Conservation (phyloP, 257 asterid species). For the Solanum ossicruentum region DNA sequence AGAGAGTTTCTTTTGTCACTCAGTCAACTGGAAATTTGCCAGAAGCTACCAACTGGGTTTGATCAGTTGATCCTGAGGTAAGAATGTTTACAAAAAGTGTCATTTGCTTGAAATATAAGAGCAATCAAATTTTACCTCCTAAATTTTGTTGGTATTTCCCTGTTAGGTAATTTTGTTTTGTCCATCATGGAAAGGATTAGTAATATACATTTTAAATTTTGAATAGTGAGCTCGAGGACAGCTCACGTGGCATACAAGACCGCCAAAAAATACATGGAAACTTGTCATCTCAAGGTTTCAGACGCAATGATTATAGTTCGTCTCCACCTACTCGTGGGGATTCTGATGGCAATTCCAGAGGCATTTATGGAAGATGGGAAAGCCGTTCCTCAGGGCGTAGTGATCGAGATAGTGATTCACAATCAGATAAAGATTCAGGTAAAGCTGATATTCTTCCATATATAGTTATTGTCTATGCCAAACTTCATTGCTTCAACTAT, state of each 20-base stretch:
- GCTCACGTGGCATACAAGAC: conserved; percentile 37
- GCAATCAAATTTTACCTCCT: not conserved
- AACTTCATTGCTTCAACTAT: not conserved
- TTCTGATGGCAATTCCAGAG: conserved; percentile 29
- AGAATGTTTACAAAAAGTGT: not conserved
- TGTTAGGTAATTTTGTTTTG: not conserved
- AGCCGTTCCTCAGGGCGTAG: conserved; percentile 52
- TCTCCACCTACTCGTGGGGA: conserved; percentile 80
- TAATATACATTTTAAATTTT: not conserved
- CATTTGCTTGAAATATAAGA: not conserved
- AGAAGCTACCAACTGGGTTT: conserved; percentile 61
- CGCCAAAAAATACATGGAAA: conserved; percentile 43
- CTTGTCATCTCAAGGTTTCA: conserved; percentile 37
- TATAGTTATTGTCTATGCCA: not conserved
- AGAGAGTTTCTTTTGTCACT: conserved; percentile 64
- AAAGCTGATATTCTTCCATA: conserved; percentile 1
- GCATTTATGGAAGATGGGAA: conserved; percentile 66
- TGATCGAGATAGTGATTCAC: conserved; percentile 72
- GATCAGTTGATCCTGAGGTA: conserved; percentile 49
- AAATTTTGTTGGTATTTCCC: not conserved
- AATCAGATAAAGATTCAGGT: conserved; percentile 84
- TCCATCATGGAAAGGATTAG: not conserved
- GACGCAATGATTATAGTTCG: conserved; percentile 48
- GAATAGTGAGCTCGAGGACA: conserved; percentile 56
- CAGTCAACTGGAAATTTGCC: conserved; percentile 52